phyloP scores from a whole-genome alignment of 768 basidiomycete genomes.

The Collybia mongolica region DNA sequence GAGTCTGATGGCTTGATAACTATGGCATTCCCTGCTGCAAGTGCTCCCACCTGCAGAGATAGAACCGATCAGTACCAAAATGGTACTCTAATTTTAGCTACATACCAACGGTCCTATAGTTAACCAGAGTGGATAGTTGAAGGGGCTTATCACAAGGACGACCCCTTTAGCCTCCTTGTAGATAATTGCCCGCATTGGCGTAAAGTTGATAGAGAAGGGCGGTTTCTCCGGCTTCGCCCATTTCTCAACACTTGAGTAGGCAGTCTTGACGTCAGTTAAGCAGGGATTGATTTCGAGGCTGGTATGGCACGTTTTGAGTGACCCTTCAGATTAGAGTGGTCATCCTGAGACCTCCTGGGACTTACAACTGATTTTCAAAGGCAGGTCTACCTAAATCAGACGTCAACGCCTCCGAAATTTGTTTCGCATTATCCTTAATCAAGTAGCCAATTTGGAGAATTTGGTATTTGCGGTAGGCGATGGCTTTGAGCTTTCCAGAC shows the following conservation, averaged over 20 bases:
- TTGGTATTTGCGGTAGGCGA: slow-evolving; percentile 73
- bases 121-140: slow-evolving; percentile 74
- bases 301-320: background rate
- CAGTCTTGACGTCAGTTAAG: slow-evolving; percentile 49
- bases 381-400: slow-evolving; percentile 64
- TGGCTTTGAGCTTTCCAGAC: slow-evolving; percentile 62
- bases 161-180: slow-evolving; percentile 79
- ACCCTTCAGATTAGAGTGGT: background rate
- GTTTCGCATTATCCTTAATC: slow-evolving; percentile 67
- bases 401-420: slow-evolving; percentile 56
- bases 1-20: slow-evolving; percentile 79
- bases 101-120: slow-evolving; percentile 55
- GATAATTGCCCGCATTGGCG: slow-evolving; percentile 59
- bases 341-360: background rate
- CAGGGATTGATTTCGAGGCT: slow-evolving; percentile 63
- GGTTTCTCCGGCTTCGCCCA: slow-evolving; percentile 71
- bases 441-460: slow-evolving; percentile 73
- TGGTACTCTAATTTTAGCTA: slow-evolving; percentile 14
- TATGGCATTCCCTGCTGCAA: slow-evolving; percentile 76
- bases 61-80: background rate
- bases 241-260: slow-evolving; percentile 64
- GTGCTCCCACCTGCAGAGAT: slow-evolving; percentile 51
- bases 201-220: slow-evolving; percentile 53
- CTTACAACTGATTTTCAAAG: slow-evolving; percentile 55
- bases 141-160: slow-evolving; percentile 67